A percentile compares a stretch with the other conserved stretches of the same genome.
Conservation (phyloP, 2,329 filamentous ascomycete genomes). For the Fusarium secorum region DNA sequence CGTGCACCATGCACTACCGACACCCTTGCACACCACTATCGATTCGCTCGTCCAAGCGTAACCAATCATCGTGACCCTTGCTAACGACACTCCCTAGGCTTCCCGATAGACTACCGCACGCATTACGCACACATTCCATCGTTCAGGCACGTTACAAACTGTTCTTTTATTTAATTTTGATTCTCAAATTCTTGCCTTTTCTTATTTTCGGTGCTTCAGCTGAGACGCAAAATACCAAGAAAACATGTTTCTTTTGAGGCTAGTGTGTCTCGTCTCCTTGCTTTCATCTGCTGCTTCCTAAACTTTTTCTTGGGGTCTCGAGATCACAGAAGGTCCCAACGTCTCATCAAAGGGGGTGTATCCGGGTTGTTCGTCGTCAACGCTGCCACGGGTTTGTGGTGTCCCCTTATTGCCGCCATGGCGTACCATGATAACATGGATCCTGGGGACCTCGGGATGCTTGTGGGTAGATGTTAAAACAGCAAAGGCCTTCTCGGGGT, state of each 20-base stretch:
- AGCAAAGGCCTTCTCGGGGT: slow-evolving; percentile 10
- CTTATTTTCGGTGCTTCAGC: slow-evolving; percentile 20
- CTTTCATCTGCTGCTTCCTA: slow-evolving; percentile 10
- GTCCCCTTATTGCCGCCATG: slow-evolving; percentile 21
- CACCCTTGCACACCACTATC: slow-evolving; percentile 43
- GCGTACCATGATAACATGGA: slow-evolving; percentile 25
- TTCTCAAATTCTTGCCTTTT: slow-evolving; percentile 5
- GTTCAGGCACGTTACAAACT: slow-evolving; percentile 38
- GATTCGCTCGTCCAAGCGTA: slow-evolving; percentile 11
- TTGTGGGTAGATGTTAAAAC: slow-evolving; percentile 19
- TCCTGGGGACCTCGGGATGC: slow-evolving; percentile 23
- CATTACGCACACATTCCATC: slow-evolving; percentile 38
- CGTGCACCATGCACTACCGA: slow-evolving; percentile 37
- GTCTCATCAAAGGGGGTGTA: slow-evolving; percentile 25
- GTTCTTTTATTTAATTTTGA: slow-evolving; percentile 25
- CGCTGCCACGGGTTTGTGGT: slow-evolving; percentile 11
- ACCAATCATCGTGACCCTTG: slow-evolving; percentile 36
- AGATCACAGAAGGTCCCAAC: slow-evolving; percentile 12
- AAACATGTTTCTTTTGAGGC: slow-evolving; percentile 1
- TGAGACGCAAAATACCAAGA: slow-evolving; percentile 6
- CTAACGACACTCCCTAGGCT: slow-evolving; percentile 36
- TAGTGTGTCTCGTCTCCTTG: slow-evolving; percentile 13
- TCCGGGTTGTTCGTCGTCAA: background rate
- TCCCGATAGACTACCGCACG: slow-evolving; percentile 31
- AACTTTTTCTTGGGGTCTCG: background rate